Percentiles rank a stretch among this genome's conserved stretches.
phyloP scores from a whole-genome alignment of 345 rosid species.

The Linum usitatissimum region DNA sequence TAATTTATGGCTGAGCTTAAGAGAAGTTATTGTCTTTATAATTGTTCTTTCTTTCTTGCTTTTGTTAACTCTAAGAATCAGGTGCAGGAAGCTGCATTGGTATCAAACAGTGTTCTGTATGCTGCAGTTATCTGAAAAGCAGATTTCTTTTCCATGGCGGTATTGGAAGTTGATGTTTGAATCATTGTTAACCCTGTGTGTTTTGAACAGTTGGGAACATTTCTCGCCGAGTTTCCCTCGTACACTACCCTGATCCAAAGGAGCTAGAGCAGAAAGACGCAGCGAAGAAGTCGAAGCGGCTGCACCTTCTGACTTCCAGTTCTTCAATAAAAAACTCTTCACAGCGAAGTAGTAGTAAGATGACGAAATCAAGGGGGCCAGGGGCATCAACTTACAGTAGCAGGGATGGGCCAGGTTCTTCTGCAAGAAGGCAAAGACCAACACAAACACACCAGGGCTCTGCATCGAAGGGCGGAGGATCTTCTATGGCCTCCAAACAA shows the following conservation, averaged over 20 bases:
- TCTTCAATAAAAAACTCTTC: neutral
- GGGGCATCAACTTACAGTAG: neutral
- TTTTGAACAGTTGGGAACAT: slow-evolving; percentile 45
- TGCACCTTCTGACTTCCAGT: neutral
- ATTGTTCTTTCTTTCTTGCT: too few relatives aligned
- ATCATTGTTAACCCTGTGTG: neutral
- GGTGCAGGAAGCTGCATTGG: too few relatives aligned
- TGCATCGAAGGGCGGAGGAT: neutral
- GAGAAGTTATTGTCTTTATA: too few relatives aligned
- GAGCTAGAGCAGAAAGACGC: slow-evolving; percentile 33
- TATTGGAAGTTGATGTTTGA: neutral
- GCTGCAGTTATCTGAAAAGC: too few relatives aligned
- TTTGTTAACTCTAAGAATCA: too few relatives aligned
- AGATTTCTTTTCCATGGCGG: too few relatives aligned
- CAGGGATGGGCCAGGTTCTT: neutral
- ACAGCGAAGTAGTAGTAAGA: neutral
- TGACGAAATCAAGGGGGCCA: neutral
- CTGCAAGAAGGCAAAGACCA: neutral
- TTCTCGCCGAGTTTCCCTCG: slow-evolving; percentile 47
- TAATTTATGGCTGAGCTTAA: too few relatives aligned
- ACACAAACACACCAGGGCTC: neutral
- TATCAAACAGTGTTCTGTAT: too few relatives aligned
- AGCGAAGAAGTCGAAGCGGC: slow-evolving; percentile 15
- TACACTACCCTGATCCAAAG: slow-evolving; percentile 52
- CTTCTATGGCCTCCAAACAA: neutral